Percentiles rank a stretch among this genome's conserved stretches.
These are phyloP conservation scores for Kazachstania africana DNA, from an alignment of 805 yeast species.

Conservation along the genomic window DNA sequence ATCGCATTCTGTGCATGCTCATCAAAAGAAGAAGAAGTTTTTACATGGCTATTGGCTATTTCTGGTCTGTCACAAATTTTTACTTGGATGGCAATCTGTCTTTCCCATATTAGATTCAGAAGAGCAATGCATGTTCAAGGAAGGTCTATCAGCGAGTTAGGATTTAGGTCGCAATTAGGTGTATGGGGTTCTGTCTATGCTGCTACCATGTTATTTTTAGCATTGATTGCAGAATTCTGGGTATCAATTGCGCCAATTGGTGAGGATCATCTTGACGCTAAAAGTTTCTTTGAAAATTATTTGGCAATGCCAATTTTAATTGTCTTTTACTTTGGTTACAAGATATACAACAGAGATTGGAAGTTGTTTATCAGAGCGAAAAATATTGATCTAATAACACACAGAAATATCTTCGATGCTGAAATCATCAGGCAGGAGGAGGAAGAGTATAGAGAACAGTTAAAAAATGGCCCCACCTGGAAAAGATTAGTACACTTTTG, in stretches of 20 bases:
- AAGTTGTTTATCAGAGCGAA: conserved; percentile 30
- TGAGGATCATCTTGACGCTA: conserved; percentile 34
- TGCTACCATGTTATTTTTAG: conserved; percentile 35
- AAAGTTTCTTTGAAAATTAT: conserved; percentile 50
- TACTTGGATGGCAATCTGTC: conserved; percentile 46
- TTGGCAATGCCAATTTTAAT: conserved; percentile 54
- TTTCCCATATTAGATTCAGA: conserved; percentile 45
- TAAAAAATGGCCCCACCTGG: conserved; percentile 16
- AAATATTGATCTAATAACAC: conserved; percentile 34
- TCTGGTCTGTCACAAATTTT: conserved; percentile 46
- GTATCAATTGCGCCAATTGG: conserved; percentile 49
- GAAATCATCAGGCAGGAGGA: conserved; percentile 32
- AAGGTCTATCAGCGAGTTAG: conserved; percentile 33
- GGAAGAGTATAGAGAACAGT: conserved; percentile 25
- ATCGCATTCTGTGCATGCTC: conserved; percentile 51
- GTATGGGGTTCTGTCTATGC: conserved; percentile 40
- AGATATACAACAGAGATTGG: conserved; percentile 36
- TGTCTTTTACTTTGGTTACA: conserved; percentile 44
- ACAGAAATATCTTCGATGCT: conserved; percentile 26
- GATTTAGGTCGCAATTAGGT: conserved; percentile 39
- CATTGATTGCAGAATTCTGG: conserved; percentile 50
- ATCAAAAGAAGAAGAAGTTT: conserved; percentile 38
- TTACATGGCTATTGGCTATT: conserved; percentile 49
- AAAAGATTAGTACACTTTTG: conserved; percentile 28
- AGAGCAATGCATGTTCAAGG: conserved; percentile 42